Conservation (phyloP, 2,329 filamentous ascomycete species). For the Corynespora cassiicola region DNA sequence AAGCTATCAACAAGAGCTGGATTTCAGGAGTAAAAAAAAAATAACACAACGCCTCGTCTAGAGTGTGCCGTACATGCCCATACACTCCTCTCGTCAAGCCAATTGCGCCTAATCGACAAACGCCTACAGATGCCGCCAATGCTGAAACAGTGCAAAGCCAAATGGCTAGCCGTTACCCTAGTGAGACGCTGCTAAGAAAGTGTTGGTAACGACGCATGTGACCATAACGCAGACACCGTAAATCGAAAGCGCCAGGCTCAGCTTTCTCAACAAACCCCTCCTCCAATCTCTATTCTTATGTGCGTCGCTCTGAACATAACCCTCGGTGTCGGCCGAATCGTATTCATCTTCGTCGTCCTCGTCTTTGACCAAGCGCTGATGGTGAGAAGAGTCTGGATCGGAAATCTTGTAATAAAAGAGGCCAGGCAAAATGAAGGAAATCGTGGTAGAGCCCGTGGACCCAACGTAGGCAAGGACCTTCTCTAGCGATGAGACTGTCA, state of each 20-base stretch:
- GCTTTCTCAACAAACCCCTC: constrained; percentile 69
- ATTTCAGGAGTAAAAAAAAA: too few species aligned
- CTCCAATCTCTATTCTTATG: constrained; percentile 69
- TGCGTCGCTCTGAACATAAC: constrained; percentile 45
- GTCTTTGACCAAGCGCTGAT: constrained; percentile 87
- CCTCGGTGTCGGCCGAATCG: constrained; percentile 61
- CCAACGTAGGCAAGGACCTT: constrained; percentile 94
- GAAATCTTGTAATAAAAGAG: constrained; percentile 99
- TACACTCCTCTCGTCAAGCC: too few species aligned
- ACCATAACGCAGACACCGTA: constrained; percentile 92
- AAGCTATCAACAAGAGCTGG: too few species aligned
- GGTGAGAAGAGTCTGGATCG: constrained; percentile 82
- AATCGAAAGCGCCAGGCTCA: constrained; percentile 76
- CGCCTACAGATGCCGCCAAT: constrained; percentile 2
- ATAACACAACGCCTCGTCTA: too few species aligned
- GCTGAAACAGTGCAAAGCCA: constrained; percentile 3
- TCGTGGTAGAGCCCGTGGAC: constrained; percentile 90
- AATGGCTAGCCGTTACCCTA: constrained; percentile 36
- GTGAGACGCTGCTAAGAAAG: constrained; percentile 74
- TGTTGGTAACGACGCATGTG: constrained; percentile 84
- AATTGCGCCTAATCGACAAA: too few species aligned
- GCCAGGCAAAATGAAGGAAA: constrained; percentile 95
- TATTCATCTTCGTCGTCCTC: constrained; percentile 82
- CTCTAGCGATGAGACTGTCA: constrained; percentile 89
- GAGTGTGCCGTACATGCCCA: too few species aligned